A percentile compares a stretch with the other conserved stretches of the same genome.
These are phyloP conservation scores for Dipteronia sinensis DNA, from an alignment of 345 rosid species.

Conservation along the genomic window DNA sequence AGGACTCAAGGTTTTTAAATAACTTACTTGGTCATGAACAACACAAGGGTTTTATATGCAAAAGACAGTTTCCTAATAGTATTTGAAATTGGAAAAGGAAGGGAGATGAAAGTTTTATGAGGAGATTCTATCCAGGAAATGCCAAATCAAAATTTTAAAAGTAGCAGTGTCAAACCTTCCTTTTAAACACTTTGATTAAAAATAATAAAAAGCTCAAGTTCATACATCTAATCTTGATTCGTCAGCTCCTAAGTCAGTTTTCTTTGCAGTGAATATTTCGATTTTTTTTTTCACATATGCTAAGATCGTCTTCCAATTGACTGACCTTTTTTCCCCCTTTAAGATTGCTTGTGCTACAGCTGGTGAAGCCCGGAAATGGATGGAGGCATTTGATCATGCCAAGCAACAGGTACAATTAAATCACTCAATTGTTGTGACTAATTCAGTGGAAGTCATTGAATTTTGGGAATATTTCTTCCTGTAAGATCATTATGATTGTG, in stretches of 20 bases:
- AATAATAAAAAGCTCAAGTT: not conserved
- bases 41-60: not conserved
- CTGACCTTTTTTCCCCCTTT: slow-evolving; percentile 30
- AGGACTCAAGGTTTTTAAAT: not conserved
- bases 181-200: not conserved
- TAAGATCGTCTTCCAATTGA: slow-evolving; percentile 4
- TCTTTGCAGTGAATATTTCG: not conserved
- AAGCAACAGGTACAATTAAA: slow-evolving; percentile 81
- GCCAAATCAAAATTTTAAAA: not conserved
- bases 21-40: not conserved
- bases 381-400: slow-evolving; percentile 93
- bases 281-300: slow-evolving; percentile 1
- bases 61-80: not conserved
- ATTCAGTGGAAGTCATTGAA: not conserved
- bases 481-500: slow-evolving; percentile 6
- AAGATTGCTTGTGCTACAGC: slow-evolving; percentile 94
- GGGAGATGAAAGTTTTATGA: not conserved
- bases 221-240: not conserved
- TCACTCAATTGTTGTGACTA: slow-evolving; percentile 16
- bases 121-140: not conserved
- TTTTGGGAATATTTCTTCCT: not conserved
- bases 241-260: not conserved
- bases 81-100: not conserved
- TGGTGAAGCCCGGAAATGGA: slow-evolving; percentile 89
- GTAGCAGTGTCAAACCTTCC: not conserved